Evolutionary conservation across 2,329 filamentous ascomycete genomes (phyloP), one percentile per base, ranked within the genome.

Genomic region (Endoconidiophora laricicola): DNA sequence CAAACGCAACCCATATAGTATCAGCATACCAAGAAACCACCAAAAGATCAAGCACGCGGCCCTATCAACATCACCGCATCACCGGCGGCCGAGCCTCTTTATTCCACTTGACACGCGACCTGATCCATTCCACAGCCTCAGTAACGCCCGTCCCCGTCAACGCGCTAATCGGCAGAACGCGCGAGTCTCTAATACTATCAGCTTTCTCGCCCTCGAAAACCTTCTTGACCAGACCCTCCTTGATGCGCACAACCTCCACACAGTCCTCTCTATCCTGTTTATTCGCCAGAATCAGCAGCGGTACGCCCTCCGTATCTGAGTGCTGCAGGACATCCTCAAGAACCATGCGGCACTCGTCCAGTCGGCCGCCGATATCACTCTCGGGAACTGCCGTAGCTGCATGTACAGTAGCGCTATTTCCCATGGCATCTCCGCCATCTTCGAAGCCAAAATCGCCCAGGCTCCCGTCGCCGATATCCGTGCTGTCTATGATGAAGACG

Each of bases 251-350:
- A 2, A 95, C 91, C 71, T 98, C 91, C 48, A 96, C 85, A 58
- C 90, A 96, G 65, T 96, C 91, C 66, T 98, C 91, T 2, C 90
- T 71, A 63, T 98, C 91, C 68, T 98, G 91, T 67, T 98, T 98
- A 63, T 98, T 98, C 54, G 91, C 91, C 56, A 98, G 68, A 45
- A 98, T 85, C 50, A 98, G 68, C 50, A 98, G 72, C 20, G 91
- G 91, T 54, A 98, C 87, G 10, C 91, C 90, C 58, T 87, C 85
- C 2, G 90, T 85, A 60, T 94, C 87, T 40, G 83, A 78, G 63
- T 90, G 80, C 61, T 86, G 81, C 59, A 98, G 69, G 45, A 96
- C 88, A 57, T 86, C 83, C 66, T 96, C 90, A 20, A 98, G 73
- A 44, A 95, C 88, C 41, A 87, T 69, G 26, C 84, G 76, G 63